Base-by-base conservation (phyloP, 164 flowering plant genomes). In the Houttuynia cordata region DNA sequence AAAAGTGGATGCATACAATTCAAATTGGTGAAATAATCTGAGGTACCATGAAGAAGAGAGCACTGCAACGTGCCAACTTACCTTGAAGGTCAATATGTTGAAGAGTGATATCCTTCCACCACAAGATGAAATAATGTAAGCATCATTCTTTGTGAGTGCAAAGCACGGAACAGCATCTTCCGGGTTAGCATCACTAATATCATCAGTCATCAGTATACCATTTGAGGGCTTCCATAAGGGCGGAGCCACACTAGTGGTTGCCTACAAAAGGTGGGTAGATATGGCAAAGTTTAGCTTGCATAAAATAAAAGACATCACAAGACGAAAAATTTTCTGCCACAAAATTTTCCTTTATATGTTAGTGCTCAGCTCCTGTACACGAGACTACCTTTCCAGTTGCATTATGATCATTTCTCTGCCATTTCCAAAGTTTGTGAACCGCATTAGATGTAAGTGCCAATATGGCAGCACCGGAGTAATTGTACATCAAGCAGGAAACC, bases 51-150 rank as follows among this genome's bases (percentile, higher is more conserved):
- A 30, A 30, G 37, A 30, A 30, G 37, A 30, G 37, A 30, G 37
- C 37, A 30, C 6, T 30, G 37, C 49, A 45, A 13, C 45, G 37
- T 30, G 15, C 7, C 17, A 23, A 0, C 15, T 65, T 63, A 84
- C 96, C 96, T 82, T 82, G 64, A 88, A 88, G 18, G 92, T 82
- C 84, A 83, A 83, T 90, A 85, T 85, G 61, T 83, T 82, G 68
- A 85, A 88, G 8, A 85, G 77, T 15, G 90, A 83, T 50, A 85
- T 83, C 65, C 80, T 83, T 54, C 96, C 96, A 62, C 96, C 92
- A 21, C 90, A 83, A 57, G 92, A 83, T 37, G 96, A 88, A 88
- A 88, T 82, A 7, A 88, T 85, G 67, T 88, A 88, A 20, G 86
- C 81, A 72, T 86, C 96, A 74, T 85, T 85, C 72, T 85, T 85